Percentiles rank a stretch among this genome's conserved stretches.
Conservation (phyloP, 2,329 filamentous ascomycete genomes). For the Calycina herbarum region DNA sequence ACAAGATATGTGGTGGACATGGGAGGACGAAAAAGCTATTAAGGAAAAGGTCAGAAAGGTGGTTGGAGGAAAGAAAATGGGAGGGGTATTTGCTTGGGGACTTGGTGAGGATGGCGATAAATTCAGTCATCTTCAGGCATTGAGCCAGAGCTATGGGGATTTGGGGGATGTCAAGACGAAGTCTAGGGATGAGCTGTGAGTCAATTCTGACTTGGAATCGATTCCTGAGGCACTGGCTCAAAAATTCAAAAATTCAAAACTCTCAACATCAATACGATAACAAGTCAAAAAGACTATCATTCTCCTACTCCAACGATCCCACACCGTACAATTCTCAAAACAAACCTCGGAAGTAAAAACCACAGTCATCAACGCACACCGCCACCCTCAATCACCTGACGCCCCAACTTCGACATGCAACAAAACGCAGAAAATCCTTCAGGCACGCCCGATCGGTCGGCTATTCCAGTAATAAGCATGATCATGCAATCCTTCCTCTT, state of each 20-base stretch:
- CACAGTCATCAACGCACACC: conserved; percentile 1
- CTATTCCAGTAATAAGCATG: not conserved
- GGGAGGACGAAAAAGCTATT: conserved; percentile 65
- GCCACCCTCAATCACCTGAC: conserved; percentile 4
- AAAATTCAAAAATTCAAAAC: not conserved
- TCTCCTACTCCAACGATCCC: not conserved
- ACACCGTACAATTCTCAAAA: not conserved
- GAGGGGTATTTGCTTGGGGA: conserved; percentile 76
- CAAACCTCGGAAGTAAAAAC: not conserved
- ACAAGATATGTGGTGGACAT: conserved; percentile 69
- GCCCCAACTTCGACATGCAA: not conserved
- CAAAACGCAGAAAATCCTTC: conserved; percentile 4
- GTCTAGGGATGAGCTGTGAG: conserved; percentile 14
- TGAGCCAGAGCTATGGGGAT: conserved; percentile 32
- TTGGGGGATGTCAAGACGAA: not conserved
- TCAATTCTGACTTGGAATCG: not conserved
- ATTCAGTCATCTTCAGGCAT: conserved; percentile 46
- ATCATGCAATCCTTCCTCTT: not conserved
- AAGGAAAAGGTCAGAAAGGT: conserved; percentile 61
- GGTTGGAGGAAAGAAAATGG: conserved; percentile 55
- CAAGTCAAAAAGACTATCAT: no score
- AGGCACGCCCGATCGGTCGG: not conserved
- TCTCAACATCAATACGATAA: not conserved
- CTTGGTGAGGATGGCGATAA: conserved; percentile 62
- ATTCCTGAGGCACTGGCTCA: no score